Conservation (phyloP, 2,329 filamentous ascomycete genomes). For the Colletotrichum sansevieriae region DNA sequence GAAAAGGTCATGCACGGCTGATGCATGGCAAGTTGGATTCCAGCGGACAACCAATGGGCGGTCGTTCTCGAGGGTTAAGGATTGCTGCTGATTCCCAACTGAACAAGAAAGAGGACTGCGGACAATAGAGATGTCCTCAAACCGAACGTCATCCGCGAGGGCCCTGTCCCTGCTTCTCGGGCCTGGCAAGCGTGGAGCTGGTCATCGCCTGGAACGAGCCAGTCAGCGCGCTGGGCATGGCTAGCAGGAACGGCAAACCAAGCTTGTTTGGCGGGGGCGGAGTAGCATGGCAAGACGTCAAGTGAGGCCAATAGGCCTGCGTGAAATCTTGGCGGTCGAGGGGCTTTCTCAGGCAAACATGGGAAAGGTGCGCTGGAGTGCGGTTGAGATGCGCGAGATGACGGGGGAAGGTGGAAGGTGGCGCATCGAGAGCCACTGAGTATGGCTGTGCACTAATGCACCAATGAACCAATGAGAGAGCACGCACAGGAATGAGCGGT, state of each 20-base stretch:
- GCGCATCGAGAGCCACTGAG: neutral
- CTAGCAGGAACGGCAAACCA: conserved; percentile 5
- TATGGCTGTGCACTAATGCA: conserved; percentile 23
- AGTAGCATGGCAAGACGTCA: conserved; percentile 13
- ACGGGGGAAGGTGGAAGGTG: neutral
- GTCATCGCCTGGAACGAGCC: conserved; percentile 10
- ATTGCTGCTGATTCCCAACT: conserved; percentile 21
- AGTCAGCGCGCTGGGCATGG: conserved; percentile 9
- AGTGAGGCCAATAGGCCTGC: conserved; percentile 26
- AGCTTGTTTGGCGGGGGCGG: conserved; percentile 39
- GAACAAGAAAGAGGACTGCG: neutral
- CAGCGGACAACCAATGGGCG: neutral
- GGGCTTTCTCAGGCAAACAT: conserved; percentile 16
- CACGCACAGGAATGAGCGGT: neutral
- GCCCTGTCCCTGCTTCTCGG: conserved; percentile 17
- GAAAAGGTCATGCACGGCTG: neutral
- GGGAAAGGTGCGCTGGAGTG: neutral
- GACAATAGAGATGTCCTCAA: conserved; percentile 1
- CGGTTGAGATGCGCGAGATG: neutral
- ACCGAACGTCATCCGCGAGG: conserved; percentile 33
- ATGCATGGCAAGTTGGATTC: conserved; percentile 9
- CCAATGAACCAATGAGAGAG: conserved; percentile 21
- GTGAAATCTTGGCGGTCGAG: conserved; percentile 27
- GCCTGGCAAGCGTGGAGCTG: conserved; percentile 29
- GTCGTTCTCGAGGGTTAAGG: neutral